Conservation (phyloP, 1,284 basidiomycete species). For the Coriolopsis trogii region DNA sequence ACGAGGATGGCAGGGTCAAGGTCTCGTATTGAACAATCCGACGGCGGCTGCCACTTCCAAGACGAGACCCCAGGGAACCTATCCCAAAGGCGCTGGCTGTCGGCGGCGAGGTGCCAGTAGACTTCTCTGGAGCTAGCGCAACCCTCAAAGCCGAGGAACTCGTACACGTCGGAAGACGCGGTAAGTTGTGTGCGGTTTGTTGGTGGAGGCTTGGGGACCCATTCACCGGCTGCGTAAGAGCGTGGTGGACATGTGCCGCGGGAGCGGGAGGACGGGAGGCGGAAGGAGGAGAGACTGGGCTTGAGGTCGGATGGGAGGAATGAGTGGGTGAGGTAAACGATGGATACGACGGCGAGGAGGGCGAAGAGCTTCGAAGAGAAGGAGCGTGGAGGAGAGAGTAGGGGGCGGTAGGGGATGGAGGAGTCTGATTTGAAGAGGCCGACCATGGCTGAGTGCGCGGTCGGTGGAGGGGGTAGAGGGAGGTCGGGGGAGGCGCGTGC, state of each 20-base stretch:
- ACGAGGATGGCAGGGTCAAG: constrained; percentile 47
- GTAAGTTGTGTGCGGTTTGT: constrained; percentile 31
- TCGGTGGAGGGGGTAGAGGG: background rate
- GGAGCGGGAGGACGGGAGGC: constrained; percentile 3
- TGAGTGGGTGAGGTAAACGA: constrained; percentile 19
- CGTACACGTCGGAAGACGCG: constrained; percentile 41
- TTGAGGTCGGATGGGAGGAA: constrained; percentile 16
- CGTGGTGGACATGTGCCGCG: constrained; percentile 43
- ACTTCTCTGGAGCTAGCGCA: constrained; percentile 65
- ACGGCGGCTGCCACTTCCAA: constrained; percentile 52
- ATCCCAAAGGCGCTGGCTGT: constrained; percentile 48
- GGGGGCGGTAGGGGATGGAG: constrained; percentile 16
- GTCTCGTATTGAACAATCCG: constrained; percentile 43
- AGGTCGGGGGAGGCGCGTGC: background rate
- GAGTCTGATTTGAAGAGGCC: constrained; percentile 19
- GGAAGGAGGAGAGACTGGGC: constrained; percentile 9
- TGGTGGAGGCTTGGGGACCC: constrained; percentile 34
- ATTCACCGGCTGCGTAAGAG: constrained; percentile 46
- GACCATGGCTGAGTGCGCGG: constrained; percentile 14
- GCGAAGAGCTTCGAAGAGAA: constrained; percentile 17
- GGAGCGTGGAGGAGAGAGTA: constrained; percentile 18
- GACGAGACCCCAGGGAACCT: constrained; percentile 54
- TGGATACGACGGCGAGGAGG: constrained; percentile 18
- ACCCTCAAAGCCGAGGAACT: constrained; percentile 56
- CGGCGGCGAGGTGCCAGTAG: constrained; percentile 61